Conservation (phyloP, 2,329 filamentous ascomycete genomes). For the Botrytis tulipae region DNA sequence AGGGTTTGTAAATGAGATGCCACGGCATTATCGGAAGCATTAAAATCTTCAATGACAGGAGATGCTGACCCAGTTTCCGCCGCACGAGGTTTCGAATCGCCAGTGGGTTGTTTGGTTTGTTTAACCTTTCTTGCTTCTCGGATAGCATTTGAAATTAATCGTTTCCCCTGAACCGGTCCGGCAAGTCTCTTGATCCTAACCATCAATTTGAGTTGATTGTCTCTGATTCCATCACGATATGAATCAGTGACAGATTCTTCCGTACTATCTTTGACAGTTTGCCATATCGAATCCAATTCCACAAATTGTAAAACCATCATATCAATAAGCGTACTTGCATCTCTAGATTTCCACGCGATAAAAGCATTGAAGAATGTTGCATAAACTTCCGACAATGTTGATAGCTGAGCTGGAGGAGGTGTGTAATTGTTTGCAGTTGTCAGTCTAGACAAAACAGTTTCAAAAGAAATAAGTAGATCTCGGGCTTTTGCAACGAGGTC, state of each 20-base stretch:
- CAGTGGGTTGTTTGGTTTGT: constrained; percentile 62
- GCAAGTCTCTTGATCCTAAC: constrained; percentile 77
- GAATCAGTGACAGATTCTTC: constrained; percentile 70
- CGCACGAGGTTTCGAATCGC: constrained; percentile 69
- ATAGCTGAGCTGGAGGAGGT: constrained; percentile 59
- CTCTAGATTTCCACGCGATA: constrained; percentile 79
- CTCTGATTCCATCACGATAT: constrained; percentile 77
- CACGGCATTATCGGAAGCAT: constrained; percentile 43
- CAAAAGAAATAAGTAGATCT: constrained; percentile 75
- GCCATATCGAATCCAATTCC: constrained; percentile 79
- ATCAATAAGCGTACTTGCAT: constrained; percentile 74
- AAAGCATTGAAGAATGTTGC: constrained; percentile 75
- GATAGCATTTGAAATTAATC: constrained; percentile 72
- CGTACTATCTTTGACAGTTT: constrained; percentile 76
- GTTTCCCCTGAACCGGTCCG: constrained; percentile 67
- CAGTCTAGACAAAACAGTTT: constrained; percentile 67
- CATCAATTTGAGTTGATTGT: constrained; percentile 77
- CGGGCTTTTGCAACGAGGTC: constrained; percentile 76
- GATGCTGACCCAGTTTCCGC: constrained; percentile 41
- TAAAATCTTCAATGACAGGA: constrained; percentile 43
- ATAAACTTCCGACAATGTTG: constrained; percentile 66
- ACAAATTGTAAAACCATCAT: constrained; percentile 87
- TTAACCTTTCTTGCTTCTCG: constrained; percentile 65
- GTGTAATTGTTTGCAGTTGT: constrained; percentile 65
- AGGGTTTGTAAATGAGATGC: constrained; percentile 48